phyloP scores from a whole-genome alignment of 108 stramenopile genomes.

The Thalassiosira profunda region DNA sequence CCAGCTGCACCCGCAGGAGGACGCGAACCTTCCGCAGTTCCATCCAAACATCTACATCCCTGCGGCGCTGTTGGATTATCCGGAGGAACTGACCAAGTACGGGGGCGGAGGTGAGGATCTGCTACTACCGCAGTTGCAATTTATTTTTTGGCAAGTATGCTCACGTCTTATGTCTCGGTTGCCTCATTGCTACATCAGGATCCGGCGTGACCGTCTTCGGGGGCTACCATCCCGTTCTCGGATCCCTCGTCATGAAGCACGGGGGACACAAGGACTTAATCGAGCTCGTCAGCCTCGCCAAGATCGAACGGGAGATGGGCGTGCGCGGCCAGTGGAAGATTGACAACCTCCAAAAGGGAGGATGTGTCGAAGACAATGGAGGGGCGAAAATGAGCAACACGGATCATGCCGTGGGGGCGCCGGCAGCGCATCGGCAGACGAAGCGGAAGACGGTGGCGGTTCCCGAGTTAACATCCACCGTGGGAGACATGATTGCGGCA shows the following conservation, averaged over 20 bases:
- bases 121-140: constrained; percentile 10
- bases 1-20: constrained; percentile 23
- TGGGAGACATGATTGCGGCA: no score
- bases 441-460: no score
- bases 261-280: constrained; percentile 74
- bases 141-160: neutral
- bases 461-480: no score
- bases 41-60: constrained; percentile 79
- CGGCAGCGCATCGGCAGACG: no score
- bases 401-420: no score
- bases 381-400: no score
- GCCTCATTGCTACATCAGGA: constrained; percentile 16
- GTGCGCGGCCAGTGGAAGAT: constrained; percentile 38
- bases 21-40: constrained; percentile 51
- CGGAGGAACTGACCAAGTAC: constrained; percentile 22
- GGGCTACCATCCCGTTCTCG: constrained; percentile 65
- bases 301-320: constrained; percentile 65
- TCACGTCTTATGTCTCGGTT: neutral
- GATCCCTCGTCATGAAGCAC: constrained; percentile 85
- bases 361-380: no score
- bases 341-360: no score
- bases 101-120: constrained; percentile 36
- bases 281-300: constrained; percentile 72
- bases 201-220: constrained; percentile 73
- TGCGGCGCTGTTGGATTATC: constrained; percentile 33